Evolutionary conservation across 78 protist genomes (phyloP), one percentile per base, ranked within the genome.

Genomic region (Tieghemostelium lacteum): DNA sequence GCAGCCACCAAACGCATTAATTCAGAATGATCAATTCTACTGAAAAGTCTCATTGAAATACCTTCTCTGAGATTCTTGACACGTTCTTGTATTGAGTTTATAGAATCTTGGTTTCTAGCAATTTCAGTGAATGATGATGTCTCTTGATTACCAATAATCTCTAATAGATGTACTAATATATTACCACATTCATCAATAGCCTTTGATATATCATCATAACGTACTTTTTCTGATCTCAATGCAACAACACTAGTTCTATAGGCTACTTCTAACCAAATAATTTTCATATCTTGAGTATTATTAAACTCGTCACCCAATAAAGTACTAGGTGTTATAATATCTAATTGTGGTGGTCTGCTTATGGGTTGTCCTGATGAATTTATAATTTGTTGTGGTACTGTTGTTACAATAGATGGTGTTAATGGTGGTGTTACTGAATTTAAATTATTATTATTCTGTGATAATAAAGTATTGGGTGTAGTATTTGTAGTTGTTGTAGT

Each of bases 141-240:
- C 60, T 80, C 67, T 16, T 55, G 14, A 39, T 80, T 71, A 54
- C 88, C 88, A 28, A 80, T 67, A 24, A 80, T 66, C 0, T 58
- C n/a, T 6, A 80, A 3, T 4, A 80, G 55, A 33, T 80, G 88
- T 6, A 64, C 74, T 33, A 80, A n/a, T 3, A 80, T 54, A 40
- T 80, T 80, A 22, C 76, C 76, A 55, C 88, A 80, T 20, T 80
- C 76, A n/a, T 80, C 69, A 6, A 61, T 67, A 8, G 88, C 88
- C 19, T 39, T 31, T 1, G 76, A 19, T 6, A 80, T 80, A 57
- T 80, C 88, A 40, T 80, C 88, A 67, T 80, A 67, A 19, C 88
- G 17, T 14, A 80, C 71, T 28, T 80, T 80, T 19, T 80, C 88
- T 2, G 88, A 80, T 24, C 76, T 42, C 20, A 67, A 29, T 0